Evolutionary conservation across 495 filamentous ascomycete genomes (phyloP), one percentile per base, ranked within the genome.

Genomic region (Aspergillus affinis): DNA sequence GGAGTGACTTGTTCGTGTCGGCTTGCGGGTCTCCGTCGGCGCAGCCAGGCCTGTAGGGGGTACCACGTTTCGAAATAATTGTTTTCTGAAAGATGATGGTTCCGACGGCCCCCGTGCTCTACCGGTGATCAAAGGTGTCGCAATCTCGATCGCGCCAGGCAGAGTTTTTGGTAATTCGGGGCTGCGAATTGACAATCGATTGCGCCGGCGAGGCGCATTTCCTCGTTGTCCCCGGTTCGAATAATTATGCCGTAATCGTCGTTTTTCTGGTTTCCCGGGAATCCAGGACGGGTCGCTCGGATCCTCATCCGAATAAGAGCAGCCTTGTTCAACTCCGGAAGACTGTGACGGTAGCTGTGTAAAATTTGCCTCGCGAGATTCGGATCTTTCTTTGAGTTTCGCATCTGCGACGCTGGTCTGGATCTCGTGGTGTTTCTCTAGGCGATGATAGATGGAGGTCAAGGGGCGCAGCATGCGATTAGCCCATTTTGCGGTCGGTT

Each of bases 391-490:
- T 41, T 61, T 67, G 23, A 23, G n/a, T 56, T 63, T 72, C 20
- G 65, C 57, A 55, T 73, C 68, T n/a, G 69, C 64, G 30, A 77
- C 61, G 7, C 72, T 72, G n/a, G 69, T 66, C 32, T 72, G 60
- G 18, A 66, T 75, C 41, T 77, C 72, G 32, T 78, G 65, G 53
- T 80, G 74, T 60, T 80, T 80, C 54, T 75, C 74, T 45, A 80
- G 66, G 52, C 78, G 74, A 48, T 71, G 76, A 58, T 78, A 74
- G 57, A 79, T 72, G 17, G 78, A 79, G 36, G 74, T 70, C 56
- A 80, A 65, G 32, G 78, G 78, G 64, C 78, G 78, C 57, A 80
- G 65, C 64, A 80, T 74, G 66, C 78, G 78, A 57, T 78, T 78
- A 59, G 76, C 78, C 78, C 78, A 80, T 72, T 70, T 74, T 50